Base-by-base conservation (phyloP, 768 basidiomycete genomes). In the Podaxis sp. region DNA sequence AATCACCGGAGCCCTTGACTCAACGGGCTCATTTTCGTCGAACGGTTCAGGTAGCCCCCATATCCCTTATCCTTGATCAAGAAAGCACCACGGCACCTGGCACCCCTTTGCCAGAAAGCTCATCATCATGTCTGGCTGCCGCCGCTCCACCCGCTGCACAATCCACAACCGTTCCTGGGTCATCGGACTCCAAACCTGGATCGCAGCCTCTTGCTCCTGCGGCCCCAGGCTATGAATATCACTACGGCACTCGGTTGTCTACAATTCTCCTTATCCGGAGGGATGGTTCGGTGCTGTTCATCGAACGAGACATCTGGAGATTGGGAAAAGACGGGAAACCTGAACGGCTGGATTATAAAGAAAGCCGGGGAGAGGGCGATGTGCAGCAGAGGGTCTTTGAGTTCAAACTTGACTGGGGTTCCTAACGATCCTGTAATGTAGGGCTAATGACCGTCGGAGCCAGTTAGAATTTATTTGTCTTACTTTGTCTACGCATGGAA, bases 221-320 rank as follows among this genome's bases (percentile, higher is more conserved):
- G 18, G 67, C 44, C 27, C 63, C 51, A n/a, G 66, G 60, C 25
- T 69, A 25, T 40, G 48, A 56, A 44, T 21, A 36, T 55, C 61
- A 68, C 62, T 91, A 90, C 67, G 91, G 82, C 47, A 93, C 91
- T 36, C 86, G 91, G 14, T 71, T 89, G 55, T 82, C 91, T 46
- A 91, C 88, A 2, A 82, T 90, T 42, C 68, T 93, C 53, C 79
- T 93, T 59, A 75, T 93, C 18, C 77, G 77, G 59, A 81, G 79
- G 62, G 77, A 78, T 55, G 87, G 89, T 27, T 71, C 79, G 47
- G 89, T 82, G 7, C 59, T 83, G 16, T 92, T 91, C 66, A 75
- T 88, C 48, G 91, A 93, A 70, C 75, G 88, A 50, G 90, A 93
- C 67, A 76, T 84, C 27, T 92, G 87, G 87, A 70, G 67, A 55